These are phyloP conservation scores for Allium fistulosum DNA, from an alignment of 106 monocot genomes.

Conservation along the genomic window DNA sequence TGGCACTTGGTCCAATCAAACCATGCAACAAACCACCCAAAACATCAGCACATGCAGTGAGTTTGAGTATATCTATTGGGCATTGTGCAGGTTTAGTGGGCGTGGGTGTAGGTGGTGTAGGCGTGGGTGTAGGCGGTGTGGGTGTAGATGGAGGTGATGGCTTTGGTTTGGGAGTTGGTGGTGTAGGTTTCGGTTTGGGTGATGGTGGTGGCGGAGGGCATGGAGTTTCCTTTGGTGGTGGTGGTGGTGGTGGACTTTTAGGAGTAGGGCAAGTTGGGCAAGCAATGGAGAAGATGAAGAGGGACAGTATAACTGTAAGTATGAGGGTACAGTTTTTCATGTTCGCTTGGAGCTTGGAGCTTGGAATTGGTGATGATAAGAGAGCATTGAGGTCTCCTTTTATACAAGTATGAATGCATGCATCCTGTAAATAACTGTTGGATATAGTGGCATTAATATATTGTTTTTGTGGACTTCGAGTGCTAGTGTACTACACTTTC, in stretches of 20 bases:
- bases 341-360: no score
- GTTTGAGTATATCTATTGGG: conserved; percentile 25
- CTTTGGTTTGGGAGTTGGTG: conserved; percentile 5
- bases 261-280: conserved; percentile 8
- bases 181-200: not conserved
- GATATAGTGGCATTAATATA: no score
- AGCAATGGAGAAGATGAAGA: conserved; percentile 10
- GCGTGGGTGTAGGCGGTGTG: not conserved
- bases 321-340: no score
- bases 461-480: no score
- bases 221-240: not conserved
- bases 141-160: not conserved
- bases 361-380: no score
- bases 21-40: conserved; percentile 12
- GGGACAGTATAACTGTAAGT: no score
- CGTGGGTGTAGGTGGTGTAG: not conserved
- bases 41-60: conserved; percentile 22
- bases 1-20: conserved; percentile 1
- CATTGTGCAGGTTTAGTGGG: not conserved
- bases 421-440: no score
- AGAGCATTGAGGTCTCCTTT: no score
- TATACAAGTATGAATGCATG: no score
- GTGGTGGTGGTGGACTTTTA: not conserved
- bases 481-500: no score
- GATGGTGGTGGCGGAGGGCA: conserved; percentile 10